phyloP scores from a whole-genome alignment of 2,329 filamentous ascomycete genomes.

The Diaporthe nobilis region DNA sequence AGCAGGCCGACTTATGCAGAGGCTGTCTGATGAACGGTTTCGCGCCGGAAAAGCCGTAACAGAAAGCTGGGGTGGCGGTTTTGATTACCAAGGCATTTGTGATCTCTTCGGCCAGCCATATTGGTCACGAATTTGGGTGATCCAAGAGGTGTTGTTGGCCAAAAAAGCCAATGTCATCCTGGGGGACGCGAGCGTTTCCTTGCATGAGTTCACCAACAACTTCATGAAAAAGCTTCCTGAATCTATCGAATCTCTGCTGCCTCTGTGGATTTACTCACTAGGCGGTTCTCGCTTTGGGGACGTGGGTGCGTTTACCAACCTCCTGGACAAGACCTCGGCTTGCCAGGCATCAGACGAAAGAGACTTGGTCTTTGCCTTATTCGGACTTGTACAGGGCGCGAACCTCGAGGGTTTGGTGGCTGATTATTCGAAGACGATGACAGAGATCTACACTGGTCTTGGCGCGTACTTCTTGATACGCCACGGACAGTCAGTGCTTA shows the following conservation, averaged over 20 bases:
- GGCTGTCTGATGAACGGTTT: neutral
- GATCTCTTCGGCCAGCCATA: neutral
- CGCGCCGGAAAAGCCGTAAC: neutral
- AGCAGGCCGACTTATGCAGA: neutral
- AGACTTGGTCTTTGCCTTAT: neutral
- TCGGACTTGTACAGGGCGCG: constrained; percentile 2
- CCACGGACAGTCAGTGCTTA: neutral
- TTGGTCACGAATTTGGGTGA: constrained; percentile 15
- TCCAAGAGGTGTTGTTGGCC: constrained; percentile 1
- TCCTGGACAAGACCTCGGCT: neutral
- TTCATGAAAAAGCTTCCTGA: neutral
- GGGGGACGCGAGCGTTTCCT: neutral
- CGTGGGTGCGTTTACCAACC: neutral
- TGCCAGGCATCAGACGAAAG: neutral
- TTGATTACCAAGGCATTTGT: neutral
- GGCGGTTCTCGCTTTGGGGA: neutral
- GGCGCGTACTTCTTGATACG: neutral
- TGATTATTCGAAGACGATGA: neutral
- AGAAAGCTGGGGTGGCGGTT: neutral
- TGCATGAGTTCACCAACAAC: constrained; percentile 1
- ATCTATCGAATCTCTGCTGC: neutral
- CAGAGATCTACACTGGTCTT: constrained; percentile 5
- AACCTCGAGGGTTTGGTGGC: neutral
- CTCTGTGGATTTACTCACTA: neutral
- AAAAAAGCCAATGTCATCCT: neutral